Conservation (phyloP, 2,329 filamentous ascomycete species). For the Rasamsonia emersonii region DNA sequence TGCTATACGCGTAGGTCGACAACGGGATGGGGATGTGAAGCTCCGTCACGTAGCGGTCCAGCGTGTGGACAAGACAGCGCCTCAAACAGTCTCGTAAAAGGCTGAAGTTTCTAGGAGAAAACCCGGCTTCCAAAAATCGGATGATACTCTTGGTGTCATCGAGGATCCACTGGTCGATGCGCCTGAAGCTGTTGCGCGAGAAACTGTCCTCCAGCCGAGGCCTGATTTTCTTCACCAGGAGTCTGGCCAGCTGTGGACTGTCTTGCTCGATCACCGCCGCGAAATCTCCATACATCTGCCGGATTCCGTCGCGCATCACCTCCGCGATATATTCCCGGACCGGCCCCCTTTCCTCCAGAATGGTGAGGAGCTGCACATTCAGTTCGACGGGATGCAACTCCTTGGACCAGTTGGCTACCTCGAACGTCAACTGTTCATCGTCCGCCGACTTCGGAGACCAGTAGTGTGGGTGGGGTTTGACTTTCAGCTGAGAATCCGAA, state of each 20-base stretch:
- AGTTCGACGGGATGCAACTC: conserved; percentile 37
- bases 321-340: conserved; percentile 33
- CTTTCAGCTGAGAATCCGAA: conserved; percentile 50
- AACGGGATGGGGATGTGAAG: conserved; percentile 41
- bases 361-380: conserved; percentile 47
- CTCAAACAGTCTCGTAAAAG: conserved; percentile 34
- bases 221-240: conserved; percentile 25
- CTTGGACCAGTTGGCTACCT: conserved; percentile 44
- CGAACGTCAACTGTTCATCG: conserved; percentile 46
- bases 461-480: conserved; percentile 34
- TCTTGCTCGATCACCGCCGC: conserved; percentile 26
- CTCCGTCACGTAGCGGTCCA: conserved; percentile 36
- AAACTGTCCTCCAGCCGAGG: conserved; percentile 18
- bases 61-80: conserved; percentile 29
- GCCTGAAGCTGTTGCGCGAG: conserved; percentile 15
- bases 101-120: conserved; percentile 33
- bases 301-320: conserved; percentile 30
- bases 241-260: conserved; percentile 27
- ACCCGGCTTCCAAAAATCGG: conserved; percentile 37
- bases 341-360: conserved; percentile 46
- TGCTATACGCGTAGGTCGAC: conserved; percentile 48
- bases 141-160: conserved; percentile 28
- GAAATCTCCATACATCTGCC: conserved; percentile 27
- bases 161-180: conserved; percentile 28
- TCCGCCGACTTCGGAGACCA: conserved; percentile 23